A percentile compares a stretch with the other conserved stretches of the same genome.
These are phyloP conservation scores for Citrullus mucosospermus DNA, from an alignment of 306 rosid genomes.

Conservation along the genomic window DNA sequence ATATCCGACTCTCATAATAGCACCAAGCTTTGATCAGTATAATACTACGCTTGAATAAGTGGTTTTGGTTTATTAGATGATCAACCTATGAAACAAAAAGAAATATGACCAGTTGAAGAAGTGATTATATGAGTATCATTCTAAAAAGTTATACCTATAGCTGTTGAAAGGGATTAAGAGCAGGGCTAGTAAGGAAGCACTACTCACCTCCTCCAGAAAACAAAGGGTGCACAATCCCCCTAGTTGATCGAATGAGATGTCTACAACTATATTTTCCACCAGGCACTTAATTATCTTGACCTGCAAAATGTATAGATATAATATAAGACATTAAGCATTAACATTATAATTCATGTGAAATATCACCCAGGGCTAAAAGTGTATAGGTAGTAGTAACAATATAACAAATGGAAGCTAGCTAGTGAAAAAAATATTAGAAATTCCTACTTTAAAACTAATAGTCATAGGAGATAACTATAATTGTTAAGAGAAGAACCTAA, in stretches of 20 bases:
- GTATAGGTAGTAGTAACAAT: neutral
- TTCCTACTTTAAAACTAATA: neutral
- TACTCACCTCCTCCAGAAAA: conserved; percentile 89
- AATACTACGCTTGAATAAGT: conserved; percentile 96
- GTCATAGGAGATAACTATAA: neutral
- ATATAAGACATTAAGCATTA: neutral
- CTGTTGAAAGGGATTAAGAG: conserved; percentile 9
- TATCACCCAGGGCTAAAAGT: neutral
- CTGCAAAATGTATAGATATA: conserved; percentile 25
- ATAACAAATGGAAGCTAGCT: neutral
- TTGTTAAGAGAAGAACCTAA: neutral
- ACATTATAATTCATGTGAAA: neutral
- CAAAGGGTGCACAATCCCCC: conserved; percentile 99
- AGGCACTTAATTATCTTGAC: conserved; percentile 95
- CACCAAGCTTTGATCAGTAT: conserved; percentile 99
- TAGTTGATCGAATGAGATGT: conserved; percentile 94
- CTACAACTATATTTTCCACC: conserved; percentile 97
- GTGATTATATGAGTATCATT: neutral
- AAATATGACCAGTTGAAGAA: neutral
- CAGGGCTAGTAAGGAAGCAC: conserved; percentile 7
- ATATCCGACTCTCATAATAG: conserved; percentile 93
- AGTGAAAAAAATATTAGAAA: neutral
- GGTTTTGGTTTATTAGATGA: conserved; percentile 67
- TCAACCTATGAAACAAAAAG: conserved; percentile 53
- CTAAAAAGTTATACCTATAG: neutral